phyloP scores from a whole-genome alignment of 768 basidiomycete genomes.

The Boletus rufocinnamomeus region DNA sequence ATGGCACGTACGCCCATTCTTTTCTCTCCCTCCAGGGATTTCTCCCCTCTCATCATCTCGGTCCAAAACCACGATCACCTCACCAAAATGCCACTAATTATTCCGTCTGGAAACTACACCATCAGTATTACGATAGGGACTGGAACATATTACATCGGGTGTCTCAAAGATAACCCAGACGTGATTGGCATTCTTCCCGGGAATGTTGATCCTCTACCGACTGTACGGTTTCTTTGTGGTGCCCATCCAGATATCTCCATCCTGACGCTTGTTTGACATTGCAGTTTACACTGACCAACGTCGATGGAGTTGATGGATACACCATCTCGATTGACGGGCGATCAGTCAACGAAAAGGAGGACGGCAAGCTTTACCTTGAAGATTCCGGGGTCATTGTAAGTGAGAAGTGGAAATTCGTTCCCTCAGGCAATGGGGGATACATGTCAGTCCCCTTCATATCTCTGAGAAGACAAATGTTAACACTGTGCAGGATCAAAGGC shows the following conservation, averaged over 20 bases:
- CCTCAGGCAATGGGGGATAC: not conserved
- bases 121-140: not conserved
- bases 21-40: not conserved
- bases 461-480: not conserved
- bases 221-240: not conserved
- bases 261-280: not conserved
- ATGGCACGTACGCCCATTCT: not conserved
- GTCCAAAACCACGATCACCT: not conserved
- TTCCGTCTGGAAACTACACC: slow-evolving; percentile 4
- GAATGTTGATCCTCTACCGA: not conserved
- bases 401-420: not conserved
- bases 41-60: not conserved
- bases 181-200: not conserved
- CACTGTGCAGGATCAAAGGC: not conserved
- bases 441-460: not conserved
- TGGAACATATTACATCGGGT: slow-evolving; percentile 1
- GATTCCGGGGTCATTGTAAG: not conserved
- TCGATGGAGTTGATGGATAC: not conserved
- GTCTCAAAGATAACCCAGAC: not conserved
- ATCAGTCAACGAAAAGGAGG: not conserved
- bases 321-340: not conserved
- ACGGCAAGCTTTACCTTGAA: not conserved
- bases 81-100: not conserved
- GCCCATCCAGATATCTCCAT: not conserved
- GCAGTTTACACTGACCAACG: not conserved